Base-by-base conservation (phyloP, 2,329 filamentous ascomycete genomes). In the Diaporthe australafricana region DNA sequence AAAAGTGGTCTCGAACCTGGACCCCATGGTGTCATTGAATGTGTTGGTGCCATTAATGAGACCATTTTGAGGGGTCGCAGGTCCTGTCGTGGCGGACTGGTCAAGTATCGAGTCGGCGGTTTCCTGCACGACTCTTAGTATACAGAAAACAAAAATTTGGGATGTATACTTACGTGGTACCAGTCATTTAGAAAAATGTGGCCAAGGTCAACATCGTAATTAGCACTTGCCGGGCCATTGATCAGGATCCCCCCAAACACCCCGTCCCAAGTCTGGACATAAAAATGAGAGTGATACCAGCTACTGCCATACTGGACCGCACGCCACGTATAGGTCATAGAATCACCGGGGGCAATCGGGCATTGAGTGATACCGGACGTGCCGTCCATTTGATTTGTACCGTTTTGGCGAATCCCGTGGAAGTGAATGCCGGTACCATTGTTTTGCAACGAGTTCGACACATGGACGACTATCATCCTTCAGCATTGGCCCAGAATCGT, bases 131-230 rank as follows among this genome's bases (percentile, higher is more conserved):
- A 56, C 1, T 7, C 7, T 55, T 38, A 25, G 30, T 38, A 25
- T 35, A 32, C 9, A 56, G 30, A 14, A 38, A 38, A 2, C n/a
- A 8, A 17, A 8, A 8, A n/a, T 9, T 7, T 5, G 11, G 5
- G 30, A 8, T 38, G 14, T 5, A 2, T 11, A 56, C 53, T 9
- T 16, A 56, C 53, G 38, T 56, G 53, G 12, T 56, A 56, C 88
- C 88, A 91, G 75, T 92, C 90, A 14, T 84, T 87, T 2, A 92
- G 77, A 20, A 89, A 83, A 0, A 92, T 75, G 16, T 85, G 80
- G 1, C 91, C 91, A 0, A 92, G 81, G 75, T 93, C 91, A 62
- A 87, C 84, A 71, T 93, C 90, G 74, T 91, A 91, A 75, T 89
- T 84, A 9, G 84, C 82, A 4, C 86, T 86, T 0, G 85, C 84